Evolutionary conservation across 305 asterid species (phyloP), one percentile per base, ranked within the genome.

Genomic region (Fraxinus baroniana): DNA sequence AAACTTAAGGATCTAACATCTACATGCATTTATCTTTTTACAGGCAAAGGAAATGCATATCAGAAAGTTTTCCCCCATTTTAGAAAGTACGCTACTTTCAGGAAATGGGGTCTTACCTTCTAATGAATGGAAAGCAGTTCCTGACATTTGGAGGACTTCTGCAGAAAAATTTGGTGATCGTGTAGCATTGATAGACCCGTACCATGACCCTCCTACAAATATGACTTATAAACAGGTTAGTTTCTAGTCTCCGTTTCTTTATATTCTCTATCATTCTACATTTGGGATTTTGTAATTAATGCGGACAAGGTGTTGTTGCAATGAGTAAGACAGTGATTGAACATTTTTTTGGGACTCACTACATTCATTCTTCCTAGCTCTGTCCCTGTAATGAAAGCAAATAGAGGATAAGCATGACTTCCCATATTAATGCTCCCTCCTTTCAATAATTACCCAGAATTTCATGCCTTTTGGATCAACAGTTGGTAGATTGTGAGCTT

Each of bases 81-180:
- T 94, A 55, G 99, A 96, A 87, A 87, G 90, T 81, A 89, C 44
- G 64, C 78, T 88, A 70, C 83, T 86, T 55, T 86, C 92, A 17
- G 93, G 86, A 76, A 88, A 88, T 33, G 92, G 81, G 80, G 89
- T 24, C 13, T 13, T 86, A 77, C 82, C 91, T 73, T 88, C 90
- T 86, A 84, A 89, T 9, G 97, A 91, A 81, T 96, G 97, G 98
- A 89, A 86, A 87, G 83, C 92, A 12, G 92, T 96, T 79, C 99
- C 99, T 8, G 99, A 96, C 85, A 96, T 96, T 86, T 96, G 99
- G 99, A 88, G 92, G 83, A 89, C 90, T 71, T 93, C 94, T 41
- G 95, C 98, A 5, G 96, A 94, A 86, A 93, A 92, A 77, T 96
- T 87, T 85, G 98, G 94, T 73, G 94, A 96, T 80, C 90, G 86